Evolutionary conservation across 2,329 filamentous ascomycete species (phyloP).

Genomic region (Cyphellophora europaea): DNA sequence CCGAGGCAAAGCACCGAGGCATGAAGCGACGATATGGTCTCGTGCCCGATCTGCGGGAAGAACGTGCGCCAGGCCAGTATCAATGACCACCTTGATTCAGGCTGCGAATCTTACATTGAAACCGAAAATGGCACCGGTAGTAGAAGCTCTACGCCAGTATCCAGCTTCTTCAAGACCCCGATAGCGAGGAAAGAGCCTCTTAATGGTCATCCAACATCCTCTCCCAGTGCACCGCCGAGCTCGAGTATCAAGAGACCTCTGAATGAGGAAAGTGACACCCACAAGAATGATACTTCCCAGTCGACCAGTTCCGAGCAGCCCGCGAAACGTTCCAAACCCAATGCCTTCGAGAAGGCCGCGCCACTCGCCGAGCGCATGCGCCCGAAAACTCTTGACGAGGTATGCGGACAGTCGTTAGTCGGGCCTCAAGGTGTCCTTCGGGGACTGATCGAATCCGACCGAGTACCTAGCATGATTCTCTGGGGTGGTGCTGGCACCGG

Average conservation of each 20-base stretch:
- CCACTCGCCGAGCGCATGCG: conserved; percentile 93
- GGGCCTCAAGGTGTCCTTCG: conserved; percentile 75
- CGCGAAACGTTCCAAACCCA: conserved; percentile 57
- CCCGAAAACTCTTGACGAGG: conserved; percentile 71
- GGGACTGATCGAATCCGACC: conserved; percentile 73
- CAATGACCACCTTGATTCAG: conserved; percentile 84
- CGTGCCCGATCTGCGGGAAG: conserved; percentile 74
- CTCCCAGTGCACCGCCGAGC: conserved; percentile 2
- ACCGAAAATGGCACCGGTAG: conserved; percentile 25
- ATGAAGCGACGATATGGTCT: conserved; percentile 38
- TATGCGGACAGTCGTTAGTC: conserved; percentile 76
- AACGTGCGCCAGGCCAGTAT: conserved; percentile 64
- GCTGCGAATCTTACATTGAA: conserved; percentile 57
- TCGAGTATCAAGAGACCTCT: no score
- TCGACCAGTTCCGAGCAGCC: conserved; percentile 16
- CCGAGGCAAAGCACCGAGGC: no score
- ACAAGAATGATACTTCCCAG: conserved; percentile 3
- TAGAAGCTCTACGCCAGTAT: conserved; percentile 30
- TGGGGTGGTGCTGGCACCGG: conserved; percentile 50
- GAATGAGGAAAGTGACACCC: no score
- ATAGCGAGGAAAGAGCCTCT: conserved; percentile 22
- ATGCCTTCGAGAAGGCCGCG: conserved; percentile 56
- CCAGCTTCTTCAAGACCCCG: conserved; percentile 47
- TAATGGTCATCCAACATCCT: conserved; percentile 17
- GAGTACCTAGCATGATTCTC: conserved; percentile 88